These are phyloP conservation scores for Paracoccidioides brasiliensis DNA, from an alignment of 2,329 filamentous ascomycete genomes.

Conservation along the genomic window DNA sequence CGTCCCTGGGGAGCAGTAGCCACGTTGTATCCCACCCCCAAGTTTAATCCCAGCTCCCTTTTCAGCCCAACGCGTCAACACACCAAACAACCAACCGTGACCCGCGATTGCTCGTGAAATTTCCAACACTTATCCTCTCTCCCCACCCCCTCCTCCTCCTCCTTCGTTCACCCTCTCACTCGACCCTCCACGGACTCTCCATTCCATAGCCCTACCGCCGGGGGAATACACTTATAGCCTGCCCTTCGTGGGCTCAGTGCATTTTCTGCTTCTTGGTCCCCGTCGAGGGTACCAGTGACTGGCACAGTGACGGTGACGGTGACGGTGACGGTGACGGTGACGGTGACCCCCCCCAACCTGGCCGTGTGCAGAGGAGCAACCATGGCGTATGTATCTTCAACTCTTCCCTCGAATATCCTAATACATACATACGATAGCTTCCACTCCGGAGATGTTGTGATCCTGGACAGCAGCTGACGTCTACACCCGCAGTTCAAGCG, in stretches of 20 bases:
- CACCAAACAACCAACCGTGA: background rate
- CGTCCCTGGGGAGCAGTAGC: too few relatives aligned
- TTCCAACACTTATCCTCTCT: background rate
- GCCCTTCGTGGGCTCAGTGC: constrained; percentile 1
- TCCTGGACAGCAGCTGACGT: constrained; percentile 6
- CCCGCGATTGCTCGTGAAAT: background rate
- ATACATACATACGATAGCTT: background rate
- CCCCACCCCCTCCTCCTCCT: background rate
- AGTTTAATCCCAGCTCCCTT: too few relatives aligned
- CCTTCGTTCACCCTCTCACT: background rate
- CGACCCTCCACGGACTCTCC: background rate
- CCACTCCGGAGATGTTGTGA: constrained; percentile 4
- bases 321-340: background rate
- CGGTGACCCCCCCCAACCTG: background rate
- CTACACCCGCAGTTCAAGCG: constrained; percentile 19
- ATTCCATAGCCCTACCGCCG: background rate
- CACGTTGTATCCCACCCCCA: too few relatives aligned
- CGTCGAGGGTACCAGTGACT: background rate
- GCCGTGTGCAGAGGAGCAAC: constrained; percentile 11
- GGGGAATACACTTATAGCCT: background rate
- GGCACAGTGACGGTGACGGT: background rate
- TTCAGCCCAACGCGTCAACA: background rate
- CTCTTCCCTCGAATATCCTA: background rate
- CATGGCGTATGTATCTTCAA: constrained; percentile 35
- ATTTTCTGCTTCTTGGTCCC: background rate